A percentile compares a stretch with the other conserved stretches of the same genome.
Evolutionary conservation across 306 rosid genomes (phyloP).

Genomic region (Acacia acuminata): DNA sequence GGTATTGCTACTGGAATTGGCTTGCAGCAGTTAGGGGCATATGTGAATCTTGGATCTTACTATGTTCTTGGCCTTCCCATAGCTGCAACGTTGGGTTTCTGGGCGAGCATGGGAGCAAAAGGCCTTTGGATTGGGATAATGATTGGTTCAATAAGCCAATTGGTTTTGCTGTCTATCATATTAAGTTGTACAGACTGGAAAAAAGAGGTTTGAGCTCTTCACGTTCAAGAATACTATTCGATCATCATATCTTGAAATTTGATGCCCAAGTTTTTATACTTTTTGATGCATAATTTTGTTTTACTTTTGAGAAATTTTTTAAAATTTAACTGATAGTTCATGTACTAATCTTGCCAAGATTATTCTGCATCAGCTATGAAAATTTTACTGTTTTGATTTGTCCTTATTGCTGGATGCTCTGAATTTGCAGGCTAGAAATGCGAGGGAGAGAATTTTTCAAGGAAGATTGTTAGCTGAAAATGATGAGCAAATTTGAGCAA

Average conservation of each 20-base stretch:
- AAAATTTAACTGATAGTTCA: neutral
- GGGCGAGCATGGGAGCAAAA: neutral
- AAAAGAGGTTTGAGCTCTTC: neutral
- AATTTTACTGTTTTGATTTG: neutral
- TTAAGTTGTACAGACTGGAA: neutral
- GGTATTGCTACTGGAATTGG: neutral
- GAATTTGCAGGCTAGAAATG: neutral
- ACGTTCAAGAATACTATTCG: neutral
- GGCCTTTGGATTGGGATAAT: neutral
- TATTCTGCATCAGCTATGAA: neutral
- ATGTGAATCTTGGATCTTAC: neutral
- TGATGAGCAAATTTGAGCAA: slow-evolving; percentile 18
- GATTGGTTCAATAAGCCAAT: neutral
- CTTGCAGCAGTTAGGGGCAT: neutral
- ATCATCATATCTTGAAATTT: neutral
- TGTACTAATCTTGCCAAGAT: neutral
- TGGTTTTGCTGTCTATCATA: neutral
- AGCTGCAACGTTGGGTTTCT: neutral
- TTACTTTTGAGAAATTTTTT: neutral
- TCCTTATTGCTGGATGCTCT: neutral
- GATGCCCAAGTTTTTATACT: neutral
- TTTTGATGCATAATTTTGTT: neutral
- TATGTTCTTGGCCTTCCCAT: neutral
- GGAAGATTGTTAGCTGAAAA: slow-evolving; percentile 38
- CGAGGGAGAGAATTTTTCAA: slow-evolving; percentile 23